phyloP scores from a whole-genome alignment of 352 stramenopile genomes.

The Phytophthora citricola region DNA sequence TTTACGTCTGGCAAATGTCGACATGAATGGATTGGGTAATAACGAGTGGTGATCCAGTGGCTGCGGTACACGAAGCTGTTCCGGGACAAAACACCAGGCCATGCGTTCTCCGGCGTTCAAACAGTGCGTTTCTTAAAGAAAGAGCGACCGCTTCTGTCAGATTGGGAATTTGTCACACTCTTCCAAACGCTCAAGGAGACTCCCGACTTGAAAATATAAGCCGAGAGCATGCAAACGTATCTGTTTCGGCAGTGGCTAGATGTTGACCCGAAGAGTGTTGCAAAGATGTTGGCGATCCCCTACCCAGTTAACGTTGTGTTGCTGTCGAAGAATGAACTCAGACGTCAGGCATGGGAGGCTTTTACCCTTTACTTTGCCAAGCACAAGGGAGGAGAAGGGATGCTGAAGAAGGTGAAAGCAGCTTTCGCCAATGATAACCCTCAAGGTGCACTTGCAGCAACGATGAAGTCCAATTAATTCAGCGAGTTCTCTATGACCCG shows the following conservation, averaged over 20 bases:
- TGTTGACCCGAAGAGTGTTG: neutral
- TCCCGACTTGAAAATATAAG: neutral
- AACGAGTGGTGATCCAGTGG: neutral
- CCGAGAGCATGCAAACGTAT: slow-evolving; percentile 2
- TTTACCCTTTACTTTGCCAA: slow-evolving; percentile 1
- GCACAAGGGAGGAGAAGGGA: neutral
- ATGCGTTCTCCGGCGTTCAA: neutral
- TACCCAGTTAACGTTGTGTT: neutral
- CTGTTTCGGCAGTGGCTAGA: neutral
- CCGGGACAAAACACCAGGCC: neutral
- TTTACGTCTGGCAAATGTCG: neutral
- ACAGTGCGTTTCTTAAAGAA: neutral
- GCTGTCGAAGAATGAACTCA: neutral
- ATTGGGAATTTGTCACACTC: neutral
- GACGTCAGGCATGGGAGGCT: neutral
- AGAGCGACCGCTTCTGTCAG: too few relatives aligned
- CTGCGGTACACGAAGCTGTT: neutral
- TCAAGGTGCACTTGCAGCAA: neutral
- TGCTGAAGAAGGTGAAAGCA: slow-evolving; percentile 2
- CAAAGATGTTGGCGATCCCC: neutral
- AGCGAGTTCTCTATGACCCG: neutral
- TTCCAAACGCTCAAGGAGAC: neutral
- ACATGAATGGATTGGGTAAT: neutral
- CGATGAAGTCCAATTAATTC: neutral
- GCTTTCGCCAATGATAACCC: neutral